phyloP scores from a whole-genome alignment of 352 stramenopile genomes.

The Phytophthora chlamydospora region DNA sequence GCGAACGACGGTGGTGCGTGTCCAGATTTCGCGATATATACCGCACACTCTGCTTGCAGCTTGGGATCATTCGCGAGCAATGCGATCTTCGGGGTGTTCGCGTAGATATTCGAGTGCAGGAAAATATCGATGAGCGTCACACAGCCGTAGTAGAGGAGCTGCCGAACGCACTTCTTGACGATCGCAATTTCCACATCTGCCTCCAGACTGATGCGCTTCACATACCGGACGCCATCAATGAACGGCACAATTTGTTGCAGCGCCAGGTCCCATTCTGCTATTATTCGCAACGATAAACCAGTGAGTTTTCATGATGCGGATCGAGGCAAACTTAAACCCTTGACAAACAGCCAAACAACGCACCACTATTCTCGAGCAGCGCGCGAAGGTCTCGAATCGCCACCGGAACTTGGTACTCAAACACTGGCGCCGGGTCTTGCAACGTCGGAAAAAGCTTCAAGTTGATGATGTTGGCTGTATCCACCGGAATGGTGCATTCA shows the following conservation, averaged over 20 bases:
- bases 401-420: conserved; percentile 88
- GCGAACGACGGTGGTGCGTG: conserved; percentile 61
- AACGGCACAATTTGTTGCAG: conserved; percentile 91
- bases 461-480: conserved; percentile 87
- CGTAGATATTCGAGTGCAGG: conserved; percentile 91
- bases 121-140: conserved; percentile 93
- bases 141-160: conserved; percentile 90
- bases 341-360: conserved; percentile 6
- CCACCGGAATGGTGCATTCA: conserved; percentile 84
- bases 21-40: conserved; percentile 82
- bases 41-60: conserved; percentile 75
- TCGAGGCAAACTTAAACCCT: neutral
- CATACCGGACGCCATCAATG: conserved; percentile 91
- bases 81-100: conserved; percentile 68
- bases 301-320: neutral
- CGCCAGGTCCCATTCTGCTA: conserved; percentile 88
- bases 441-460: conserved; percentile 87
- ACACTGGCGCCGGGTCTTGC: conserved; percentile 67
- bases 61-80: conserved; percentile 61
- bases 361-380: conserved; percentile 80
- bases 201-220: conserved; percentile 90
- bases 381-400: conserved; percentile 73
- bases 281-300: conserved; percentile 14
- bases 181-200: conserved; percentile 88
- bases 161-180: conserved; percentile 88